Evolutionary conservation across 2,329 filamentous ascomycete genomes (phyloP).

Genomic region (Colletotrichum eleusines): DNA sequence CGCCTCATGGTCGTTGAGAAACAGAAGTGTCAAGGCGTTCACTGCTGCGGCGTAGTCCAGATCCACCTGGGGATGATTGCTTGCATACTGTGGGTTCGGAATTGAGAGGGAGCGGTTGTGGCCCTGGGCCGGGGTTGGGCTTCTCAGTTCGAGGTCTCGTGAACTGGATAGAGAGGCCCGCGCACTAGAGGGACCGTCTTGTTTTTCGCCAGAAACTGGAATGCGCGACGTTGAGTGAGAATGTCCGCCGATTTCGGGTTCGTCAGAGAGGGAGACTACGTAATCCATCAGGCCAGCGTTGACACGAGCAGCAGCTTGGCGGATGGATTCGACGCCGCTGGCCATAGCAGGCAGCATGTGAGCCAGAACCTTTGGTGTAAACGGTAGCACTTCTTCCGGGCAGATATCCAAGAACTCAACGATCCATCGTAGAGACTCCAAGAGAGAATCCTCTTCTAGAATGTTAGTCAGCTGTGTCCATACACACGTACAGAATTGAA

Average conservation of each 20-base stretch:
- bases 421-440: constrained; percentile 94
- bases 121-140: constrained; percentile 60
- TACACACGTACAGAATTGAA: not conserved
- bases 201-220: constrained; percentile 58
- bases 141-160: constrained; percentile 65
- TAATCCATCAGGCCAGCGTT: constrained; percentile 94
- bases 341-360: constrained; percentile 95
- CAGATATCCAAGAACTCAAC: constrained; percentile 97
- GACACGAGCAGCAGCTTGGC: constrained; percentile 87
- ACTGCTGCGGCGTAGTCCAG: constrained; percentile 97
- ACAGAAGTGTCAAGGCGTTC: constrained; percentile 90
- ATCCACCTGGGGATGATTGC: constrained; percentile 68
- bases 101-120: constrained; percentile 62
- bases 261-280: constrained; percentile 89
- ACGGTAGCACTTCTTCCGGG: constrained; percentile 94
- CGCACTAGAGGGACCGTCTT: constrained; percentile 61
- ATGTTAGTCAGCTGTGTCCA: constrained; percentile 16
- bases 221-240: constrained; percentile 55
- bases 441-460: constrained; percentile 87
- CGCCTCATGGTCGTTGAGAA: constrained; percentile 96
- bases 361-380: constrained; percentile 91
- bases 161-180: constrained; percentile 66
- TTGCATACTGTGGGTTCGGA: constrained; percentile 56
- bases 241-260: constrained; percentile 58
- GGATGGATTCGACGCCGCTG: constrained; percentile 88